phyloP scores from a whole-genome alignment of 2,329 filamentous ascomycete species.

The Exserohilum rostratum region DNA sequence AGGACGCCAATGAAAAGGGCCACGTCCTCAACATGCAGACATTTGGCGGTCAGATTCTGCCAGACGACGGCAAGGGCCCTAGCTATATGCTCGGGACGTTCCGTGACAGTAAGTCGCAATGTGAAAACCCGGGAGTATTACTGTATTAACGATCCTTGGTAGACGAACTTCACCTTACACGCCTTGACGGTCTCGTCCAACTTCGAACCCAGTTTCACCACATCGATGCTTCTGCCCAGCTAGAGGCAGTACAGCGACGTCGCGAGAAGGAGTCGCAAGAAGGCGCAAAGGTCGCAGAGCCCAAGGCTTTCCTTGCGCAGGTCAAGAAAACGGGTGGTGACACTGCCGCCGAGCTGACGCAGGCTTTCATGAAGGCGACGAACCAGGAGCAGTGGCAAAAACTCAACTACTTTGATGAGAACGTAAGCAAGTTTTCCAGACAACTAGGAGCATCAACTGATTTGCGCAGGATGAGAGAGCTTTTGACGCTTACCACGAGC shows the following conservation, averaged over 20 bases:
- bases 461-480: constrained; percentile 64
- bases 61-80: constrained; percentile 71
- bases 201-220: constrained; percentile 92
- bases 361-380: constrained; percentile 75
- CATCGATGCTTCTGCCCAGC: constrained; percentile 81
- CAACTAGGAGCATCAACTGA: constrained; percentile 2
- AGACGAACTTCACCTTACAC: constrained; percentile 88
- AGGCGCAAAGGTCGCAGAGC: constrained; percentile 57
- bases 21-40: constrained; percentile 81
- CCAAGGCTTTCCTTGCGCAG: constrained; percentile 83
- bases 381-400: constrained; percentile 83
- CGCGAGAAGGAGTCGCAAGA: constrained; percentile 55
- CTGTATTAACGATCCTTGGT: constrained; percentile 14
- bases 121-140: too few relatives aligned
- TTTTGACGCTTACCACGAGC: constrained; percentile 77
- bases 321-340: constrained; percentile 77
- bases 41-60: constrained; percentile 78
- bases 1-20: constrained; percentile 70
- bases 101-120: constrained; percentile 67
- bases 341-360: constrained; percentile 71
- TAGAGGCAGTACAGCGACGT: constrained; percentile 60
- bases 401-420: constrained; percentile 81
- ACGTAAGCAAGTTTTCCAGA: constrained; percentile 54
- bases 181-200: constrained; percentile 81
- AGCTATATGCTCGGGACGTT: constrained; percentile 93